Conservation (phyloP, 805 yeast genomes). For the Zygosaccharomyces rouxii region DNA sequence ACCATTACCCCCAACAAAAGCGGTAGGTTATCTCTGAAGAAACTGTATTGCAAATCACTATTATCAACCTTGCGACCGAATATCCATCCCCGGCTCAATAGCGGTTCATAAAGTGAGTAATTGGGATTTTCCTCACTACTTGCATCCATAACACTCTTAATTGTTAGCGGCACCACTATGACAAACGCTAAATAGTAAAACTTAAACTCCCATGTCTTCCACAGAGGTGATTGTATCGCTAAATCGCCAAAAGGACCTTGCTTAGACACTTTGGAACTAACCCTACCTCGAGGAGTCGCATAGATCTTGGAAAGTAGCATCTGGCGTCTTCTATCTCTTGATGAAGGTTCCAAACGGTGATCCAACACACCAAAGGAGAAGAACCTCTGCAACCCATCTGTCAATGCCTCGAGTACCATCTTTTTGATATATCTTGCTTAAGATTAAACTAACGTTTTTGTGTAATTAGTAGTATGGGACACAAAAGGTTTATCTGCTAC, state of each 20-base stretch:
- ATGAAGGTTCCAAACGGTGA: constrained; percentile 25
- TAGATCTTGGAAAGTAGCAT: constrained; percentile 17
- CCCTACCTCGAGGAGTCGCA: background rate
- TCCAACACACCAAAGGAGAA: constrained; percentile 29
- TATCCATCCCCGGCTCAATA: constrained; percentile 80
- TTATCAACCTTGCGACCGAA: constrained; percentile 88
- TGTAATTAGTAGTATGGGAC: background rate
- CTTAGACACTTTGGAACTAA: constrained; percentile 6
- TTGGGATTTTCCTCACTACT: constrained; percentile 72
- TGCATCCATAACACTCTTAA: constrained; percentile 75
- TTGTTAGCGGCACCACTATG: constrained; percentile 76
- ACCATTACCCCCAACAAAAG: constrained; percentile 51
- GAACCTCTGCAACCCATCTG: constrained; percentile 13
- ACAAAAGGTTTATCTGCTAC: background rate
- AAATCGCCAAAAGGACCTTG: background rate
- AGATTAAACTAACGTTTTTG: background rate
- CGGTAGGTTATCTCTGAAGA: constrained; percentile 77
- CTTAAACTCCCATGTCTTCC: constrained; percentile 74
- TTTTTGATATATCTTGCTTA: background rate
- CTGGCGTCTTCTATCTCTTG: constrained; percentile 15
- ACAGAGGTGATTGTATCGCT: constrained; percentile 35
- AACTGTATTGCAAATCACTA: constrained; percentile 83
- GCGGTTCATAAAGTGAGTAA: constrained; percentile 55
- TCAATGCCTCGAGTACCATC: background rate
- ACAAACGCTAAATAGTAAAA: constrained; percentile 60